These are phyloP conservation scores for Zoysia japonica DNA, from an alignment of 176 grass and related monocot genomes.

Conservation along the genomic window DNA sequence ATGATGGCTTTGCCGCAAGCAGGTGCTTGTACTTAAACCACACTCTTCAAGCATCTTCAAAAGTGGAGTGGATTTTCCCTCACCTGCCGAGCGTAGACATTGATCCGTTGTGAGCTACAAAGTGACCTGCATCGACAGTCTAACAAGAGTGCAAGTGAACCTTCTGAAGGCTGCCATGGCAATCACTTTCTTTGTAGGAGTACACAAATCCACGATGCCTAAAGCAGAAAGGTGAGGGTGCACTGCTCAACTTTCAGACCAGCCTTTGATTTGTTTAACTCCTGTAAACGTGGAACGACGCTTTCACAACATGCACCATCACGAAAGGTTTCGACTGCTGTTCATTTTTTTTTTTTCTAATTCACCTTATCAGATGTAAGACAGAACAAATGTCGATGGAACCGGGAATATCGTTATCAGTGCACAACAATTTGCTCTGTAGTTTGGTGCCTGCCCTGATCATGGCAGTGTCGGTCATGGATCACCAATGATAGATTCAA, in stretches of 20 bases:
- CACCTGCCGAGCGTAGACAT: constrained; percentile 13
- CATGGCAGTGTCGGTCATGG: constrained; percentile 36
- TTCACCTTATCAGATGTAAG: not conserved
- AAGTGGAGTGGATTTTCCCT: constrained; percentile 22
- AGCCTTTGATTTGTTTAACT: not conserved
- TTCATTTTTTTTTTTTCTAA: not conserved
- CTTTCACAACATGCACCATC: not conserved
- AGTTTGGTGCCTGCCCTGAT: constrained; percentile 29
- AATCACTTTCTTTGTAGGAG: constrained; percentile 7
- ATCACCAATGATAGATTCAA: constrained; percentile 25
- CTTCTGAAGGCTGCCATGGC: constrained; percentile 22
- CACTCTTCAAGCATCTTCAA: constrained; percentile 23
- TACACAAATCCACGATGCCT: constrained; percentile 18
- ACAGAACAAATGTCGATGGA: not conserved
- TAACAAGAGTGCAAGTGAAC: constrained; percentile 18
- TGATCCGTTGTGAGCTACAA: constrained; percentile 15
- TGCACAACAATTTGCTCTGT: not conserved
- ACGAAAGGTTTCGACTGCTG: not conserved
- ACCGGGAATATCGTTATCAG: not conserved
- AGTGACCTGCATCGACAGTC: constrained; percentile 31
- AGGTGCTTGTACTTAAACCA: constrained; percentile 35
- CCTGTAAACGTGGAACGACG: constrained; percentile 23
- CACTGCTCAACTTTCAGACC: constrained; percentile 31
- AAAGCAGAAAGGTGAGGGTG: constrained; percentile 20
- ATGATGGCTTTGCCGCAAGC: constrained; percentile 25